These are phyloP conservation scores for Malassezia sympodialis DNA, from an alignment of 1,284 basidiomycete genomes.

Conservation along the genomic window DNA sequence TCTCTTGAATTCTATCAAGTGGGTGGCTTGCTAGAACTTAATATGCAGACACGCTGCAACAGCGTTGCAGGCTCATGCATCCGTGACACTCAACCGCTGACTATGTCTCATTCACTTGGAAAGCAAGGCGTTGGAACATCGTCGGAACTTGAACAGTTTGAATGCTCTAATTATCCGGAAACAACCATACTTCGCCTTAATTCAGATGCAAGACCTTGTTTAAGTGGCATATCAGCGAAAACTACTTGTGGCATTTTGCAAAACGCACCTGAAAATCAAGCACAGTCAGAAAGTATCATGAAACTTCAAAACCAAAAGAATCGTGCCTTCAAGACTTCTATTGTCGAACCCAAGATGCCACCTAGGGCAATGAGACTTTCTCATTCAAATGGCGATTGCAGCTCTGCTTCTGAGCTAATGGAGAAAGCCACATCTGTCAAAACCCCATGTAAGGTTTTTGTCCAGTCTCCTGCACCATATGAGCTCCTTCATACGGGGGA, in stretches of 20 bases:
- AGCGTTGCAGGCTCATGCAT: not conserved
- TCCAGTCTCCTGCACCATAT: not conserved
- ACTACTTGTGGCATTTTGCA: not conserved
- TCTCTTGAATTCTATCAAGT: not conserved
- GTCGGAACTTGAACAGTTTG: not conserved
- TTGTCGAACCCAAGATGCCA: not conserved
- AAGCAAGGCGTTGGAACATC: not conserved
- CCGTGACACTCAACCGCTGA: not conserved
- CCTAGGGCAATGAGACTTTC: not conserved
- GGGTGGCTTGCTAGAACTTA: not conserved
- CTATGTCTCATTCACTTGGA: not conserved
- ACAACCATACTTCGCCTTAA: not conserved
- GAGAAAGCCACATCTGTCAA: not conserved
- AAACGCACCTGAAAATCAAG: not conserved
- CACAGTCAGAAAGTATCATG: not conserved
- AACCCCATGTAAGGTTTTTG: not conserved
- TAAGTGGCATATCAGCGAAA: not conserved
- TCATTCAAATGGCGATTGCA: not conserved
- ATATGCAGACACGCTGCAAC: not conserved
- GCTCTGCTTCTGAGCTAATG: not conserved
- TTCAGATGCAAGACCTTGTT: not conserved
- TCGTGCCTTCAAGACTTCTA: not conserved
- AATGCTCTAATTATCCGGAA: not conserved
- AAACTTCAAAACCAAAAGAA: not conserved
- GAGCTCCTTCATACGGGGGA: not conserved